Evolutionary conservation across 176 grass and related monocot genomes (phyloP).

Genomic region (Oryza meyeriana): DNA sequence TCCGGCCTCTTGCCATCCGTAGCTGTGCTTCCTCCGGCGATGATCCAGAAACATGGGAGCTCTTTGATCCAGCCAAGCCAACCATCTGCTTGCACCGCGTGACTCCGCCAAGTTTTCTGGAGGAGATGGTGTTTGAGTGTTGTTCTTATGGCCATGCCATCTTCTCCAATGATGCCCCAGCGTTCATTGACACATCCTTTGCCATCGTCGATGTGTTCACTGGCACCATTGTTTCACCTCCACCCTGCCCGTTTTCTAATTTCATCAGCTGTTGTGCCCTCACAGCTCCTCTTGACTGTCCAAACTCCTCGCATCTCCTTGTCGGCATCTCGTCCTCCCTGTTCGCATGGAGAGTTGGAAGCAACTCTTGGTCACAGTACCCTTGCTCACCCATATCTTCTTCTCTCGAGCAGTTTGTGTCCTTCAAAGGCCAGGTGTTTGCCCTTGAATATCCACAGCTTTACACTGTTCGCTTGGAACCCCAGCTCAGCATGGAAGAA

Average conservation of each 20-base stretch:
- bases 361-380: background rate
- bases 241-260: background rate
- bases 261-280: background rate
- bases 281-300: background rate
- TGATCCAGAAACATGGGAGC: background rate
- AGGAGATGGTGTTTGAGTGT: background rate
- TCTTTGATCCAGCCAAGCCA: background rate
- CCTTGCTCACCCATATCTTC: background rate
- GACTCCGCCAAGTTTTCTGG: background rate
- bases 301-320: background rate
- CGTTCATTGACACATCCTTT: background rate
- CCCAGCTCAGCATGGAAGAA: background rate
- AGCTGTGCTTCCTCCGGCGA: background rate
- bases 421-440: background rate
- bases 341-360: background rate
- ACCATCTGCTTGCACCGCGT: background rate
- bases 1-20: background rate
- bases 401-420: background rate
- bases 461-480: background rate
- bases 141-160: constrained; percentile 6
- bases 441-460: background rate
- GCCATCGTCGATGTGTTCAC: background rate
- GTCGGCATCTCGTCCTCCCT: background rate
- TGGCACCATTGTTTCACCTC: background rate
- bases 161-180: background rate